Conservation (phyloP, 2,329 filamentous ascomycete genomes). For the Penicillium sp. region DNA sequence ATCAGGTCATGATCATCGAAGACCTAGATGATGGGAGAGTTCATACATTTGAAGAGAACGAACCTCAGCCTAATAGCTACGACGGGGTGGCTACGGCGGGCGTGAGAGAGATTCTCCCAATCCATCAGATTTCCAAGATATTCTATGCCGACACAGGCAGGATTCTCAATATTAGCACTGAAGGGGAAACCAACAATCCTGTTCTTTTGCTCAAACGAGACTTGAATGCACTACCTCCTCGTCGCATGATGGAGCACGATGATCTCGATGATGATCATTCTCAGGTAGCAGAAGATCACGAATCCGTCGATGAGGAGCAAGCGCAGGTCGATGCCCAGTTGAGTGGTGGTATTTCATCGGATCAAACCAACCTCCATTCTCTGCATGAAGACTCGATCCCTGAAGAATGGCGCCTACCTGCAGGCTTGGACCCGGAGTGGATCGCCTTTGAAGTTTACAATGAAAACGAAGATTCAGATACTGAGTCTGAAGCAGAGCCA, state of each 20-base stretch:
- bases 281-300: constrained; percentile 39
- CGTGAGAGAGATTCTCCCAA: constrained; percentile 69
- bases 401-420: constrained; percentile 67
- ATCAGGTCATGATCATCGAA: constrained; percentile 81
- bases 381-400: constrained; percentile 41
- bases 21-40: constrained; percentile 76
- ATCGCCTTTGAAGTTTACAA: constrained; percentile 85
- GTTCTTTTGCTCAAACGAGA: constrained; percentile 78
- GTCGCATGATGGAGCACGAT: constrained; percentile 61
- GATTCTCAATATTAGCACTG: constrained; percentile 79
- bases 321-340: constrained; percentile 48
- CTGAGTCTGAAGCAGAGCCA: constrained; percentile 54
- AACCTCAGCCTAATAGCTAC: constrained; percentile 62
- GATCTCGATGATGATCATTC: constrained; percentile 44
- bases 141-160: constrained; percentile 93
- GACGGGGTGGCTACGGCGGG: constrained; percentile 68
- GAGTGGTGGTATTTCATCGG: constrained; percentile 25
- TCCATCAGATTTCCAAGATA: constrained; percentile 82
- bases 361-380: constrained; percentile 27
- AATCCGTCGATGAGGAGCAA: constrained; percentile 50
- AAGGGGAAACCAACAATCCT: constrained; percentile 72
- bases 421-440: constrained; percentile 86
- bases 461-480: constrained; percentile 64
- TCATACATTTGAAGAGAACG: constrained; percentile 68
- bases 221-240: constrained; percentile 65